Evolutionary conservation across 1,139 yeast species (phyloP).

Genomic region (Taiozyma onychis): DNA sequence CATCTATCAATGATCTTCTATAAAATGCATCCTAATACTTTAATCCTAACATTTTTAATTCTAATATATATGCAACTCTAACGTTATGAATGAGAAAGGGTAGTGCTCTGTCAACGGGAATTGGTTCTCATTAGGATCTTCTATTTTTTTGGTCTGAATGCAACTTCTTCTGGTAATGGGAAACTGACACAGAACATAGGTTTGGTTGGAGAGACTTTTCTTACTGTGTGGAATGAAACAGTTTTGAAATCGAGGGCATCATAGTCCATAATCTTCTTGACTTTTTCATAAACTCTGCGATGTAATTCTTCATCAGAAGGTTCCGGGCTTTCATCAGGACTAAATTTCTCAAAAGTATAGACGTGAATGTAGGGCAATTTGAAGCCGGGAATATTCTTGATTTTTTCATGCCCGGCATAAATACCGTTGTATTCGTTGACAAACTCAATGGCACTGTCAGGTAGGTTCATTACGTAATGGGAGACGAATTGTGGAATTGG

Average conservation of each 20-base stretch:
- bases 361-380: slow-evolving; percentile 75
- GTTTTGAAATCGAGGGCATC: slow-evolving; percentile 40
- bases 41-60: too few relatives aligned
- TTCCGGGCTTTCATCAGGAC: slow-evolving; percentile 63
- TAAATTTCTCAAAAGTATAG: slow-evolving; percentile 89
- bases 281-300: slow-evolving; percentile 52
- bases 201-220: slow-evolving; percentile 94
- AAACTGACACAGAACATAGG: slow-evolving; percentile 92
- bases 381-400: slow-evolving; percentile 38
- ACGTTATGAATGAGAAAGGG: too few relatives aligned
- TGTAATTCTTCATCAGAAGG: slow-evolving; percentile 64
- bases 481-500: slow-evolving; percentile 54
- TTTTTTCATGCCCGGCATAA: slow-evolving; percentile 37
- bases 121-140: background rate
- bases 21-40: too few relatives aligned
- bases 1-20: too few relatives aligned
- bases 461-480: slow-evolving; percentile 92
- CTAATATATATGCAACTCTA: background rate
- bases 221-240: slow-evolving; percentile 70
- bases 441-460: slow-evolving; percentile 89
- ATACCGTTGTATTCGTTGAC: slow-evolving; percentile 71
- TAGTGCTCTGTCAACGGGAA: too few relatives aligned
- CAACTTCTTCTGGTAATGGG: slow-evolving; percentile 71
- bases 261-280: slow-evolving; percentile 47
- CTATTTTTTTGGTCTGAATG: slow-evolving; percentile 34